These are phyloP conservation scores for Nakaseomyces glabratus DNA, from an alignment of 1,139 yeast species.

Conservation along the genomic window DNA sequence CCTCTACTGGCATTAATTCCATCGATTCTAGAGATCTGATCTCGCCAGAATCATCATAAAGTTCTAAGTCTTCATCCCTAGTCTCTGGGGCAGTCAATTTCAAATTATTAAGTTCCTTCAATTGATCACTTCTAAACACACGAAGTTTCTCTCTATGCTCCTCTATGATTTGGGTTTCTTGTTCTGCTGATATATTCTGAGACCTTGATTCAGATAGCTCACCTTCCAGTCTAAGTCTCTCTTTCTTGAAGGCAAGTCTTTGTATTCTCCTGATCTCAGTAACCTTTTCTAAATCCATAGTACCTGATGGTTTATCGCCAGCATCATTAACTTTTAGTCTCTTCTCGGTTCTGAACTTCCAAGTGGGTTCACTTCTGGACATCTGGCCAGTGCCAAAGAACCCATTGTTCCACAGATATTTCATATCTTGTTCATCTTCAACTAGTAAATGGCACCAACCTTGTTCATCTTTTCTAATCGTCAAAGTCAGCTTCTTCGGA, in stretches of 20 bases:
- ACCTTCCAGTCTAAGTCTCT: constrained; percentile 34
- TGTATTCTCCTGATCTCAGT: constrained; percentile 67
- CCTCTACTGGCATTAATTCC: constrained; percentile 71
- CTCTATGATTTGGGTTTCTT: constrained; percentile 21
- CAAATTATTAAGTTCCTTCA: constrained; percentile 10
- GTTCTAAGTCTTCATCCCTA: constrained; percentile 32
- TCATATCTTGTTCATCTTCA: constrained; percentile 40
- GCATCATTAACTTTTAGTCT: constrained; percentile 37
- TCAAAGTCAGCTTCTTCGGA: constrained; percentile 14
- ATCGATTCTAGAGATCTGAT: constrained; percentile 50
- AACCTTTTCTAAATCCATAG: constrained; percentile 54
- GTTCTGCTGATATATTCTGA: constrained; percentile 28
- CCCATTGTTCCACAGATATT: constrained; percentile 71
- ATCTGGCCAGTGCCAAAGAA: constrained; percentile 90
- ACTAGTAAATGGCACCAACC: constrained; percentile 32
- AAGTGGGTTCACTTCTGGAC: constrained; percentile 87
- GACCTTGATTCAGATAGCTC: constrained; percentile 30
- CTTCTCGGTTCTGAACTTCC: constrained; percentile 60
- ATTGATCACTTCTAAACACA: constrained; percentile 30
- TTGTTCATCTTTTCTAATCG: constrained; percentile 12
- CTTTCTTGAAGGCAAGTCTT: constrained; percentile 60
- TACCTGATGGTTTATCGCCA: constrained; percentile 18
- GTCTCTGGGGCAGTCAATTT: constrained; percentile 24
- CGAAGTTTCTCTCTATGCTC: constrained; percentile 29
- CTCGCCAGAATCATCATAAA: constrained; percentile 34